Evolutionary conservation across 306 rosid species (phyloP).

Genomic region (Quercus glauca): DNA sequence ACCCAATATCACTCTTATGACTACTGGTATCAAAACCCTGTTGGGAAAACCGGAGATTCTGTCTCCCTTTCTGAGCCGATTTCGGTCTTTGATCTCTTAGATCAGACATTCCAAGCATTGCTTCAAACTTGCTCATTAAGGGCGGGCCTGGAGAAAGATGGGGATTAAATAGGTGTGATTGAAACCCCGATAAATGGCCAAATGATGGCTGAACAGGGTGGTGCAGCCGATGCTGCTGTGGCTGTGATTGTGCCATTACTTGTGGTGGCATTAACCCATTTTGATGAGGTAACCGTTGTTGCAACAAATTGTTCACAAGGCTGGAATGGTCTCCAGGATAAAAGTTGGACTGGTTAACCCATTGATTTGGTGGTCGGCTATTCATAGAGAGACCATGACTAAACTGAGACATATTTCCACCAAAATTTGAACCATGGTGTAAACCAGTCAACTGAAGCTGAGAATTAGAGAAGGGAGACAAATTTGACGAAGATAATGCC

Average conservation of each 20-base stretch:
- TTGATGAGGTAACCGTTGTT: conserved; percentile 53
- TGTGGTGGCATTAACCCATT: conserved; percentile 57
- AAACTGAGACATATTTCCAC: conserved; percentile 54
- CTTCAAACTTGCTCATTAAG: conserved; percentile 64
- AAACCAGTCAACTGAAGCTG: conserved; percentile 50
- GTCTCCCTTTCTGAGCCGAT: conserved; percentile 58
- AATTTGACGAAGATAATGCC: conserved; percentile 47
- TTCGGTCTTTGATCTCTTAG: conserved; percentile 76
- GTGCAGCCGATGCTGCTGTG: conserved; percentile 53
- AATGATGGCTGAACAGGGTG: conserved; percentile 47
- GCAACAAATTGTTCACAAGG: conserved; percentile 43
- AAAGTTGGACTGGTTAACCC: conserved; percentile 47
- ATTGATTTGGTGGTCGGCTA: conserved; percentile 45
- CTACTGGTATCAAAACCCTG: conserved; percentile 60
- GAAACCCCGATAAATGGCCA: conserved; percentile 51
- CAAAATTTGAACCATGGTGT: conserved; percentile 47
- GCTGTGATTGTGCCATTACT: conserved; percentile 52
- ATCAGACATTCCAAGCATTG: conserved; percentile 73
- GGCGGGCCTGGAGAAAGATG: conserved; percentile 64
- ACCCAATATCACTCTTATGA: conserved; percentile 57
- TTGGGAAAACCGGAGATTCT: conserved; percentile 47
- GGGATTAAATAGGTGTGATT: conserved; percentile 44
- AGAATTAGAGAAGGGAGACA: conserved; percentile 43
- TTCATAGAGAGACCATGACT: conserved; percentile 35
- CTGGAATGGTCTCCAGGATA: conserved; percentile 56